Evolutionary conservation across 352 stramenopile genomes (phyloP).

Genomic region (Phytophthora meadii): DNA sequence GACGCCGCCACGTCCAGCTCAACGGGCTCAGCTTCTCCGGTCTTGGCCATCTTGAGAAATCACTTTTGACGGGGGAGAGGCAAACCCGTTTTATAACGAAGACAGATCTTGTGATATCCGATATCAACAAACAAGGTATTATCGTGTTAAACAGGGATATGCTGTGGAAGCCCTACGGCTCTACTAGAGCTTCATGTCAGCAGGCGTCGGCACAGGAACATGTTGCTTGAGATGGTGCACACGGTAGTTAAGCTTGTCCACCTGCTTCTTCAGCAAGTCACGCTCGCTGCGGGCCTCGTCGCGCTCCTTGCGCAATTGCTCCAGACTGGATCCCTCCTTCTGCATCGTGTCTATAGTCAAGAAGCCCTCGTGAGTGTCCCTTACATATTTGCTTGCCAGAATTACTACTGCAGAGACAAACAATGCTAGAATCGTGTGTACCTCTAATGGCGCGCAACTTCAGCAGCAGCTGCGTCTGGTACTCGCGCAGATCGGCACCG

Average conservation of each 20-base stretch:
- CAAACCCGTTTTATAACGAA: too few relatives aligned
- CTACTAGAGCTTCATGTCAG: slow-evolving; percentile 32
- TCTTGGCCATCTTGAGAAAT: slow-evolving; percentile 42
- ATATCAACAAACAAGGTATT: background rate
- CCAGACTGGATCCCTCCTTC: slow-evolving; percentile 64
- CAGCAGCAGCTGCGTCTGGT: slow-evolving; percentile 69
- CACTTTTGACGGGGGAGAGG: slow-evolving; percentile 22
- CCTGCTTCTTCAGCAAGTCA: slow-evolving; percentile 71
- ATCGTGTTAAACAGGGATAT: slow-evolving; percentile 18
- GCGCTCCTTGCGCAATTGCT: slow-evolving; percentile 68
- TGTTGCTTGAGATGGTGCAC: slow-evolving; percentile 81
- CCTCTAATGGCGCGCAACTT: slow-evolving; percentile 67
- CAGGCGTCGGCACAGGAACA: slow-evolving; percentile 48
- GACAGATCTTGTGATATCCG: slow-evolving; percentile 3
- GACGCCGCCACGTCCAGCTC: slow-evolving; percentile 27
- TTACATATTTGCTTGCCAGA: background rate
- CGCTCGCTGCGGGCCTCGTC: slow-evolving; percentile 64
- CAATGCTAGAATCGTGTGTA: too few relatives aligned
- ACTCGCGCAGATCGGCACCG: slow-evolving; percentile 71
- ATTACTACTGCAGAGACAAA: background rate
- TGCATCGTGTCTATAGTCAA: slow-evolving; percentile 61
- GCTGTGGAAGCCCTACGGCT: background rate
- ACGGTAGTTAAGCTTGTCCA: slow-evolving; percentile 84
- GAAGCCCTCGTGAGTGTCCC: too few relatives aligned
- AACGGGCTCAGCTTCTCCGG: slow-evolving; percentile 29